Evolutionary conservation across 345 rosid genomes (phyloP), one percentile per base, ranked within the genome.

Genomic region (Murraya koenigii): DNA sequence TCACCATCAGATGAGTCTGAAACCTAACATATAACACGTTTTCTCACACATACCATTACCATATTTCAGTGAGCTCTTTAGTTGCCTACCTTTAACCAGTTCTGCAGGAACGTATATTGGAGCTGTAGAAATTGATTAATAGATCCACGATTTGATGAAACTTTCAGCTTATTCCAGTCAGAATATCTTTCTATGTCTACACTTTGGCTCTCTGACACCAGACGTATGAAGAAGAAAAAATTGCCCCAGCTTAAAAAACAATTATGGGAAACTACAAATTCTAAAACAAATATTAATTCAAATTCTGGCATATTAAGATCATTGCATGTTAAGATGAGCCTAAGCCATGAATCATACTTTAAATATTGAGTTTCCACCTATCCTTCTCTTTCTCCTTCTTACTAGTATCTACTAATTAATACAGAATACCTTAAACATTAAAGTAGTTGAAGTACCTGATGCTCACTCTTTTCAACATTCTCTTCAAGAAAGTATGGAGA

Each of bases 401-500:
- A 32, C 22, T 23, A 28, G 1, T 54, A 35, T 72, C 54, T 36
- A 49, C 64, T 13, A 39, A 19, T 22, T 25, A 52, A 56, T 1
- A 58, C 44, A 7, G 8, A 26, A 39, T 17, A 47, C 49, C 3
- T 44, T 44, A 75, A 41, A 64, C 15, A 35, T 13, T 66, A 17
- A 1, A 28, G 60, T 49, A 17, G 0, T 75, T 52, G 6, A 41
- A 62, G 55, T 6, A 60, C 49, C 74, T 25, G 56, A 26, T n/a
- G 32, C 83, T 83, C 56, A 85, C 93, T 71, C 78, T 81, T 85
- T 14, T 81, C 52, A 72, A 32, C 72, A 23, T 65, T 75, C 66
- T 84, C 89, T 77, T 86, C 85, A 23, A 88, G 85, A 84, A 82
- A 77, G 79, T 87, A 90, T 25, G 91, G 86, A 69, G 92, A 90